phyloP scores from a whole-genome alignment of 352 stramenopile genomes.

The Phytopythium mirpurense region DNA sequence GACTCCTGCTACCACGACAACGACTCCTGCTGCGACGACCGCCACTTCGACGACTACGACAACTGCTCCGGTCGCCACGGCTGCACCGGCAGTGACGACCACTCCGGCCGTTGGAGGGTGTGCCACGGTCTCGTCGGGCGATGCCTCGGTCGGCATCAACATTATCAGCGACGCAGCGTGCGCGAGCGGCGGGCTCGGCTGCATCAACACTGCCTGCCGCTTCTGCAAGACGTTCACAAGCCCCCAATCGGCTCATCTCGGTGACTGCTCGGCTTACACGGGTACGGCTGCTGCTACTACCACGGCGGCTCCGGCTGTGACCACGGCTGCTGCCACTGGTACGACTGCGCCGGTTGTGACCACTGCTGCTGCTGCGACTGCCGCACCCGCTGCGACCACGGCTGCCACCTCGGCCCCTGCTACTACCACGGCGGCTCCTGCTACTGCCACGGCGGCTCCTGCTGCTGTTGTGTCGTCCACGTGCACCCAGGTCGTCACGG shows the following conservation, averaged over 20 bases:
- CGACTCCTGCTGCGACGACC: background rate
- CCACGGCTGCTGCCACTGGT: background rate
- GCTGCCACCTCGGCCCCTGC: background rate
- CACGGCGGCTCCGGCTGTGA: background rate
- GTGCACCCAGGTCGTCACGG: slow-evolving; percentile 13
- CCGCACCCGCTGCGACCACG: background rate
- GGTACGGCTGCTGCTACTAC: background rate
- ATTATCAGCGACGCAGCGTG: slow-evolving; percentile 23
- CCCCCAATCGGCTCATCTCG: slow-evolving; percentile 17
- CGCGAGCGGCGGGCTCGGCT: slow-evolving; percentile 22
- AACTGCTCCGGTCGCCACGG: slow-evolving; percentile 1
- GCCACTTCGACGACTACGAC: too few relatives aligned
- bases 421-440: background rate
- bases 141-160: slow-evolving; percentile 15
- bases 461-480: background rate
- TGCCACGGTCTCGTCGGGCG: slow-evolving; percentile 3
- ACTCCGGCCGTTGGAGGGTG: background rate
- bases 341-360: background rate
- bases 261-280: slow-evolving; percentile 14
- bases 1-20: background rate
- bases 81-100: background rate
- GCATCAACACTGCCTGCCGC: slow-evolving; percentile 21
- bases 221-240: slow-evolving; percentile 26
- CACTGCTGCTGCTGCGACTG: background rate
- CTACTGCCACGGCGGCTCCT: background rate